Evolutionary conservation across 1,284 basidiomycete species (phyloP).

Genomic region (Ganoderma multipileum): DNA sequence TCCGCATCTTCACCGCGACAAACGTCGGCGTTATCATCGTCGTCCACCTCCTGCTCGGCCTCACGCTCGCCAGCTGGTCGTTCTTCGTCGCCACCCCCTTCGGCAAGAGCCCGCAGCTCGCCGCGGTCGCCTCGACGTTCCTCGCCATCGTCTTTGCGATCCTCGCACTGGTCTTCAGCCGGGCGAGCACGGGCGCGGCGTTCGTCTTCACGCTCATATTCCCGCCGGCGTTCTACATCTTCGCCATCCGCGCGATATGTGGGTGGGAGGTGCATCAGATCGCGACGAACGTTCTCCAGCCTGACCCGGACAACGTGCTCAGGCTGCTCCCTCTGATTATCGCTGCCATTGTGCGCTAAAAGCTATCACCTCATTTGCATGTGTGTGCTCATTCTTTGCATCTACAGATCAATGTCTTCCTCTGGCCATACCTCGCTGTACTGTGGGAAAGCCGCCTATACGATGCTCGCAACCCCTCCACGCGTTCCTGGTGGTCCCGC

Average conservation of each 20-base stretch:
- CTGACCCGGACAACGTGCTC: constrained; percentile 66
- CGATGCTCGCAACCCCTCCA: constrained; percentile 54
- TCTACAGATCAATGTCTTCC: constrained; percentile 71
- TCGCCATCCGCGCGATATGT: constrained; percentile 69
- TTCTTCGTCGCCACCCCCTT: constrained; percentile 75
- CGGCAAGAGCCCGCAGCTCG: constrained; percentile 75
- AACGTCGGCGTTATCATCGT: constrained; percentile 67
- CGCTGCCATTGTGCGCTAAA: constrained; percentile 61
- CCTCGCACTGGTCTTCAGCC: constrained; percentile 64
- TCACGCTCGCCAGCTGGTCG: constrained; percentile 73
- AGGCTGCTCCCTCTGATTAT: constrained; percentile 67
- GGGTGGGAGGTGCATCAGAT: constrained; percentile 69
- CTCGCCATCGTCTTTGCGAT: constrained; percentile 71
- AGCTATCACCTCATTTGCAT: not conserved
- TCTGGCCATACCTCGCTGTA: constrained; percentile 73
- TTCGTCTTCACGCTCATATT: constrained; percentile 75
- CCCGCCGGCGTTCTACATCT: constrained; percentile 79
- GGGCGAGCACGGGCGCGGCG: constrained; percentile 53
- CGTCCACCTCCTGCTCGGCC: constrained; percentile 71
- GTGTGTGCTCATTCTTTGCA: not conserved
- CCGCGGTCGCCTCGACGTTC: constrained; percentile 73
- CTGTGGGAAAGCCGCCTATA: constrained; percentile 68
- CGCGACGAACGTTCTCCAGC: constrained; percentile 56
- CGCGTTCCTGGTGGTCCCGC: constrained; percentile 38
- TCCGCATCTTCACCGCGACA: constrained; percentile 68